phyloP scores from a whole-genome alignment of 495 filamentous ascomycete genomes.

The Jackrogersella multiformis region DNA sequence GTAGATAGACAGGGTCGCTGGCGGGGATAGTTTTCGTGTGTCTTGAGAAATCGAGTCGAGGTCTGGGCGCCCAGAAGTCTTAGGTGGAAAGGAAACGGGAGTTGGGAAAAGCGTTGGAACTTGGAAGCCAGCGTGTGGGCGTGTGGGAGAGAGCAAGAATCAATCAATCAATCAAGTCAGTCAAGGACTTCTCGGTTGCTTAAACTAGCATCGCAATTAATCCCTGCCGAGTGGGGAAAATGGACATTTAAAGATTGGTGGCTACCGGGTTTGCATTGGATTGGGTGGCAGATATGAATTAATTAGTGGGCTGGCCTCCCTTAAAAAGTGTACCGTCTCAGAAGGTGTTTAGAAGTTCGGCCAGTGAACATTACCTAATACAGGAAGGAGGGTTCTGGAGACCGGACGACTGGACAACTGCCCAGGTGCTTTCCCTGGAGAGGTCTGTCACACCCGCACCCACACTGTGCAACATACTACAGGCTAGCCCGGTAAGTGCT shows the following conservation, averaged over 20 bases:
- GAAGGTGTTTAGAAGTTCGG: slow-evolving; percentile 34
- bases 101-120: slow-evolving; percentile 33
- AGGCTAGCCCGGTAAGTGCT: neutral
- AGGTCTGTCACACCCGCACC: neutral
- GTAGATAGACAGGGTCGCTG: slow-evolving; percentile 13
- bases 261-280: slow-evolving; percentile 5
- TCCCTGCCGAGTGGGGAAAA: slow-evolving; percentile 37
- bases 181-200: slow-evolving; percentile 3
- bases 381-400: neutral
- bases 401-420: no score
- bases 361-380: slow-evolving; percentile 7
- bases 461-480: slow-evolving; percentile 23
- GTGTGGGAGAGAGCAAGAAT: slow-evolving; percentile 25
- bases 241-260: slow-evolving; percentile 15
- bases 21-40: slow-evolving; percentile 8
- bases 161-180: slow-evolving; percentile 14
- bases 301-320: slow-evolving; percentile 29
- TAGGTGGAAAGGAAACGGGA: slow-evolving; percentile 41
- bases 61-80: slow-evolving; percentile 48
- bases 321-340: slow-evolving; percentile 31
- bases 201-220: slow-evolving; percentile 20
- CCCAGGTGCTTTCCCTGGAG: no score
- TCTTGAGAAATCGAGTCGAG: slow-evolving; percentile 33
- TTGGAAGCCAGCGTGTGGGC: slow-evolving; percentile 32
- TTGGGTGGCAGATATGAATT: slow-evolving; percentile 18